phyloP scores from a whole-genome alignment of 139 green algal species.

The Haematococcus lacustris region DNA sequence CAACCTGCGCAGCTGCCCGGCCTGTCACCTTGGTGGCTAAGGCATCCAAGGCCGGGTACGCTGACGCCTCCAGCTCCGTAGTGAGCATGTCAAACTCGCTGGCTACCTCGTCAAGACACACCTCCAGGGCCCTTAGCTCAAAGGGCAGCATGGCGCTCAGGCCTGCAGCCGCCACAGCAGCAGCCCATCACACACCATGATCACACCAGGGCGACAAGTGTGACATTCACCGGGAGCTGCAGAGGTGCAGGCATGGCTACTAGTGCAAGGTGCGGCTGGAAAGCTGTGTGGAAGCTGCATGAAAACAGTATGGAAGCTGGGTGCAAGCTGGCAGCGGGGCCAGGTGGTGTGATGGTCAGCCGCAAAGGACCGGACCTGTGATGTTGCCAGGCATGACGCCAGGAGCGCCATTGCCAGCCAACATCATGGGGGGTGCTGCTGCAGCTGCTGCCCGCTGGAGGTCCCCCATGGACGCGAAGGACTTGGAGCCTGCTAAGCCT shows the following conservation, averaged over 20 bases:
- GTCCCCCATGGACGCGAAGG: conserved; percentile 8
- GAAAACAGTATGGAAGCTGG: too few relatives aligned
- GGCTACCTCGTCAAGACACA: conserved; percentile 26
- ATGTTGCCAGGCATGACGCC: too few relatives aligned
- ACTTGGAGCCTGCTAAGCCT: conserved; percentile 3
- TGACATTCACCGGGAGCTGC: too few relatives aligned
- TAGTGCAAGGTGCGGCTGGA: too few relatives aligned
- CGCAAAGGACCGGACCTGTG: too few relatives aligned
- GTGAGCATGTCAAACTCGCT: conserved; percentile 15
- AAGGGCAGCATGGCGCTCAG: conserved; percentile 24
- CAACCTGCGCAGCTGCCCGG: too few relatives aligned
- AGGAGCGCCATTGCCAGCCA: too few relatives aligned
- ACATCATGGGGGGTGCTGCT: neutral
- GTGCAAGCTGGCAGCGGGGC: too few relatives aligned
- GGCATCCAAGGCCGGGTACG: conserved; percentile 78
- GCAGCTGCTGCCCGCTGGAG: conserved; percentile 14
- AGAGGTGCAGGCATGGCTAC: too few relatives aligned
- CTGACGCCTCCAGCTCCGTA: conserved; percentile 71
- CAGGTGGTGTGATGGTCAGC: too few relatives aligned
- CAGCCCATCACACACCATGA: neutral
- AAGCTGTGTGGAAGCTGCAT: too few relatives aligned
- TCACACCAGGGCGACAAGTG: neutral
- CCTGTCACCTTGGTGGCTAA: conserved; percentile 57
- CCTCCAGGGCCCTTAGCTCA: conserved; percentile 31
- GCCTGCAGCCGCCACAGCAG: neutral